Conservation (phyloP, 2,329 filamentous ascomycete genomes). For the Microthyrium microscopicum region DNA sequence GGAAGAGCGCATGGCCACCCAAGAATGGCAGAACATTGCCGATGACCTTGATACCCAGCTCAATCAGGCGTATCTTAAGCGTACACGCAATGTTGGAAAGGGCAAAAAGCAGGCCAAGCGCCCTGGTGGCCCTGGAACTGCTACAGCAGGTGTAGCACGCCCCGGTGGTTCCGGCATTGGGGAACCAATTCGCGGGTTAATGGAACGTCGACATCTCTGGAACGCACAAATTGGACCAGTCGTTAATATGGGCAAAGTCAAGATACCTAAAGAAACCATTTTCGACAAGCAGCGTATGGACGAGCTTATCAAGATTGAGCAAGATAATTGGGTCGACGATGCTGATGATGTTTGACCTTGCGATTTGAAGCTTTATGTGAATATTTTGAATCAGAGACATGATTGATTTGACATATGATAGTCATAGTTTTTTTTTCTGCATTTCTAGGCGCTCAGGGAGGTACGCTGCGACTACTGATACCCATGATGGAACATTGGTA, state of each 20-base stretch:
- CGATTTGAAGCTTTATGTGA: no score
- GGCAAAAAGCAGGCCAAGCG: constrained; percentile 74
- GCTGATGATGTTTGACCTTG: no score
- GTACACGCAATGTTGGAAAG: constrained; percentile 85
- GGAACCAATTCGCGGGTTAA: constrained; percentile 75
- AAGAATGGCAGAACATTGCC: constrained; percentile 92
- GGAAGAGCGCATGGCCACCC: constrained; percentile 83
- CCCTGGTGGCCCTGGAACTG: constrained; percentile 55
- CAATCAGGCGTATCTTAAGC: constrained; percentile 87
- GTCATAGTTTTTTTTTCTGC: no score
- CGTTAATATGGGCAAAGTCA: constrained; percentile 66
- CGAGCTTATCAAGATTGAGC: constrained; percentile 55
- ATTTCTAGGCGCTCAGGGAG: no score
- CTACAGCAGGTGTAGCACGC: constrained; percentile 30
- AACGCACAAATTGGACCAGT: constrained; percentile 80
- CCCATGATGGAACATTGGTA: no score
- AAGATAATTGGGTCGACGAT: constrained; percentile 67
- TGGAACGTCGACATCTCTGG: constrained; percentile 84
- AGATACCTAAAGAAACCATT: constrained; percentile 59
- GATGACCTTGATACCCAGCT: constrained; percentile 94
- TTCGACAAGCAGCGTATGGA: constrained; percentile 62
- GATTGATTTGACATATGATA: no score
- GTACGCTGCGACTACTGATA: no score
- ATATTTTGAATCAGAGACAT: no score
- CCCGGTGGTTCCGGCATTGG: constrained; percentile 54